Base-by-base conservation (phyloP, 352 stramenopile genomes). In the Phytophthora foliorum region DNA sequence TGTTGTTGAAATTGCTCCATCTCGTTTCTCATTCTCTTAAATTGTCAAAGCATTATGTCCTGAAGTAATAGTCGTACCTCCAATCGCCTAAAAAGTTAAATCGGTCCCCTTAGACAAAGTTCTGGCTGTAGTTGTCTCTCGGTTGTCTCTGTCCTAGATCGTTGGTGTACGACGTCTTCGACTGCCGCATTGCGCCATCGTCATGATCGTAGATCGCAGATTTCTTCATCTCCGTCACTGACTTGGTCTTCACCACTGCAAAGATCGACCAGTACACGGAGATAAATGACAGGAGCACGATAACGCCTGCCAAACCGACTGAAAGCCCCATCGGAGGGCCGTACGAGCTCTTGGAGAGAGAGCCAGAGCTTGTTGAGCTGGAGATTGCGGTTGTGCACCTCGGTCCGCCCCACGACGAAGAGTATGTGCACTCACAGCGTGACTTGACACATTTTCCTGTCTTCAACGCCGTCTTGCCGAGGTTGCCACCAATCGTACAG, bases 401-500 rank as follows among this genome's bases (percentile, higher is more conserved):
- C 6, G 84, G 82, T 6, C 82, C 84, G 6, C 79, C 78, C 81
- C 83, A 92, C 7, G 77, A 83, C 19, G 73, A 55, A 16, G 62
- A 55, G 31, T 72, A 69, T 21, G 53, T 66, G 61, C 85, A 91
- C 32, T 68, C 32, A 49, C 85, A 93, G 0, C 81, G 78, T 8
- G 64, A 67, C 6, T 89, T 84, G 0, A 81, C 68, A 17, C 84
- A 93, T 5, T 73, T 79, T 21, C 84, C 81, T 0, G 84, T 90
- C 19, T 77, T 66, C 2, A 87, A 45, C 7, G 56, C 50, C 3
- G 72, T 74, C 5, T 45, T 63, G 10, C 63, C 74, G 0, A 90
- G 19, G 11, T 52, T 68, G 19, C 76, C 66, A 48, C 67, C 80
- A 16, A 89, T 70, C 0, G 82, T 89, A 48, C 84, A 92, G 67